Conservation (phyloP, 768 basidiomycete species). For the Pleurotus djamor region DNA sequence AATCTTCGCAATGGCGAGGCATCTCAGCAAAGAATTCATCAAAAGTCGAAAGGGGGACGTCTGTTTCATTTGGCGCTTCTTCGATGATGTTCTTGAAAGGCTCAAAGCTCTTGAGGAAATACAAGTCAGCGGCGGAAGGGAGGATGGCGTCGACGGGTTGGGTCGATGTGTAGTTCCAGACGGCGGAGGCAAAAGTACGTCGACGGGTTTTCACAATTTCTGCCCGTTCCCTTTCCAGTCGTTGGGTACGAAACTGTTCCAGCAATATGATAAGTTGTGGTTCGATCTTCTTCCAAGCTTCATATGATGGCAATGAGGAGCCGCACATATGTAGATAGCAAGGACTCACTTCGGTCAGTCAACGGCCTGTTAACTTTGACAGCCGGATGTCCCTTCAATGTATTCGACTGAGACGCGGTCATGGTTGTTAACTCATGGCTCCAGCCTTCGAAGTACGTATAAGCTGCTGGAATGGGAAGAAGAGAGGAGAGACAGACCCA, state of each 20-base stretch:
- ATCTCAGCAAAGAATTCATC: conserved; percentile 10
- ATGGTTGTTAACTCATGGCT: background rate
- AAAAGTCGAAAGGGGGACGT: conserved; percentile 11
- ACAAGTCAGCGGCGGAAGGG: conserved; percentile 14
- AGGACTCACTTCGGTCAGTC: conserved; percentile 45
- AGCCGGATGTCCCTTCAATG: conserved; percentile 35
- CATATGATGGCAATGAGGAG: conserved; percentile 1
- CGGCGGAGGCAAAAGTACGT: conserved; percentile 8
- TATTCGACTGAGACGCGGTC: background rate
- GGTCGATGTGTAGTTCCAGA: conserved; percentile 9
- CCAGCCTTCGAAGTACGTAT: background rate
- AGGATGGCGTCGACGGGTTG: conserved; percentile 11
- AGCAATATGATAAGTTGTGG: conserved; percentile 40
- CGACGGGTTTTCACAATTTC: conserved; percentile 7
- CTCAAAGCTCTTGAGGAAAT: conserved; percentile 10
- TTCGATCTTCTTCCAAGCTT: conserved; percentile 55
- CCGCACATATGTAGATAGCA: background rate
- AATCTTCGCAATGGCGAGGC: conserved; percentile 9
- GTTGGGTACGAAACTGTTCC: conserved; percentile 19
- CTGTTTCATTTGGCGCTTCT: conserved; percentile 11
- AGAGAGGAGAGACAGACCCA: background rate
- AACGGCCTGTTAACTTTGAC: conserved; percentile 47
- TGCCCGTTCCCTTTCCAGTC: conserved; percentile 4
- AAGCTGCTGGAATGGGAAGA: background rate
- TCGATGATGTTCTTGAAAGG: conserved; percentile 10